Evolutionary conservation across 768 basidiomycete genomes (phyloP).

Genomic region (Serendipita sp.): DNA sequence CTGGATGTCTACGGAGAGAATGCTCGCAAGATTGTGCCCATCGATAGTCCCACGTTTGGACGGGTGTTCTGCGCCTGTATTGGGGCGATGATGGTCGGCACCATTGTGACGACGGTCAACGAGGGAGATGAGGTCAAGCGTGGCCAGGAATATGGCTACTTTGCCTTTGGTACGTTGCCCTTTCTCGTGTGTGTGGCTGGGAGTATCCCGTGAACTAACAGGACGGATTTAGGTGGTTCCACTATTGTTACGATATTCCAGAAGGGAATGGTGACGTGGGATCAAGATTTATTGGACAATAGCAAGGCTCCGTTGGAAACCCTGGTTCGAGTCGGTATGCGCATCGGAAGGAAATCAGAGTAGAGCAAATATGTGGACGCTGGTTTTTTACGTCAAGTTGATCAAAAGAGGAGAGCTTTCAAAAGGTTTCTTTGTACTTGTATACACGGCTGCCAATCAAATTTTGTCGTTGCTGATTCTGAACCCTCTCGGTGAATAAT

Average conservation of each 20-base stretch:
- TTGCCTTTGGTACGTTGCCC: constrained; percentile 66
- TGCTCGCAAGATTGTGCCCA: constrained; percentile 78
- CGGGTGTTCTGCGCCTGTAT: constrained; percentile 83
- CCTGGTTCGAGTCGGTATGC: constrained; percentile 75
- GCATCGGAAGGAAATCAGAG: constrained; percentile 36
- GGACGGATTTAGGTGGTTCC: constrained; percentile 48
- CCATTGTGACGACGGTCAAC: constrained; percentile 71
- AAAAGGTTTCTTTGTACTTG: no score
- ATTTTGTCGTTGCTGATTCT: no score
- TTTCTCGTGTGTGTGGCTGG: not conserved
- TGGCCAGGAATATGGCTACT: constrained; percentile 87
- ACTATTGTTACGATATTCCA: constrained; percentile 87
- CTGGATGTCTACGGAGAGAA: constrained; percentile 95
- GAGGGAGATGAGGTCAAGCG: constrained; percentile 69
- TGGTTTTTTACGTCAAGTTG: no score
- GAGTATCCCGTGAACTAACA: no score
- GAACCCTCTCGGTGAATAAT: no score
- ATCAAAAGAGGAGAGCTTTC: no score
- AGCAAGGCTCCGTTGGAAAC: constrained; percentile 80
- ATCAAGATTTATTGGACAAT: constrained; percentile 78
- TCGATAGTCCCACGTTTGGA: constrained; percentile 80
- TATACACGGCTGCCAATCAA: no score
- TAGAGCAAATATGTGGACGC: no score
- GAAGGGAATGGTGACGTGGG: constrained; percentile 73
- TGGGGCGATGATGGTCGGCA: constrained; percentile 93